These are phyloP conservation scores for Crataegus laevigata DNA, from an alignment of 306 rosid species.

Conservation along the genomic window DNA sequence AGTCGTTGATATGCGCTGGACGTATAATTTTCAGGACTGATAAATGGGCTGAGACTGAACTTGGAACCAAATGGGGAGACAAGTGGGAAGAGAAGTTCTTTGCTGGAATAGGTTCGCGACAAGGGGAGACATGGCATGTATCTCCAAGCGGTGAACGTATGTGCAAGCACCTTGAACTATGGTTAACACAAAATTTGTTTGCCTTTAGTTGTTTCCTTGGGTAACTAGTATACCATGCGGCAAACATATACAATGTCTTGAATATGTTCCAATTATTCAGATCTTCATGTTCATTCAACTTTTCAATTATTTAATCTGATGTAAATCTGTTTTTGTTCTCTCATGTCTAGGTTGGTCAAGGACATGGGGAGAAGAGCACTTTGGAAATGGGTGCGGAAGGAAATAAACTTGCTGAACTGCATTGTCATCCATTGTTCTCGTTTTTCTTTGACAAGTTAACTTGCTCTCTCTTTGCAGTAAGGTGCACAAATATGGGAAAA, in stretches of 20 bases:
- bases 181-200: neutral
- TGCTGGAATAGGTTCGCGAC: constrained; percentile 85
- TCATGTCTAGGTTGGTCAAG: constrained; percentile 87
- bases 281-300: neutral
- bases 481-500: constrained; percentile 96
- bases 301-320: neutral
- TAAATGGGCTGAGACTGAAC: constrained; percentile 97
- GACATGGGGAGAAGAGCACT: constrained; percentile 99
- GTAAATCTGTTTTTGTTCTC: constrained; percentile 7
- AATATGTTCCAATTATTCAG: constrained; percentile 6
- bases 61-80: constrained; percentile 98
- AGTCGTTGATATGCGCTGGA: neutral
- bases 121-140: constrained; percentile 98
- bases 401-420: neutral
- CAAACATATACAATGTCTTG: neutral
- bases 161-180: constrained; percentile 14
- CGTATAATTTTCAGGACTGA: constrained; percentile 63
- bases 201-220: neutral
- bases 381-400: constrained; percentile 78
- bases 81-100: constrained; percentile 99
- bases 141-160: constrained; percentile 84
- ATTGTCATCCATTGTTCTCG: neutral
- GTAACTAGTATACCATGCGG: neutral
- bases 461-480: constrained; percentile 48
- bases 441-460: neutral